Evolutionary conservation across 164 flowering plant species (phyloP).

Genomic region (Amborella trichopoda): DNA sequence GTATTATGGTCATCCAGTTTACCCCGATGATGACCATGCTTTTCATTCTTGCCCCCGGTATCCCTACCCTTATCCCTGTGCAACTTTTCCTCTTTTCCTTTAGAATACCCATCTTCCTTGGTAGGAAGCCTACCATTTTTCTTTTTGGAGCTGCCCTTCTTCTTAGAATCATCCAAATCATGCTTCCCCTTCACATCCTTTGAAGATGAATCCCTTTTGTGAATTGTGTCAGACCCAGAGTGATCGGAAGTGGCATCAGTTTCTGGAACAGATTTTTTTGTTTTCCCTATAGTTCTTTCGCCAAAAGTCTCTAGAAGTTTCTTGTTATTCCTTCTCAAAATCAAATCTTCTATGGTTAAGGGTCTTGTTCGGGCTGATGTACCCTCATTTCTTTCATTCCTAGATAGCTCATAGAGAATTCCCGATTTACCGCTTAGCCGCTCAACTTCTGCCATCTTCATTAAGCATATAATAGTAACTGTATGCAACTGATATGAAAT

Average conservation of each 20-base stretch:
- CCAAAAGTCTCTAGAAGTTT: constrained; percentile 20
- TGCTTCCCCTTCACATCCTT: constrained; percentile 8
- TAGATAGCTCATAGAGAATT: constrained; percentile 10
- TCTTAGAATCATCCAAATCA: constrained; percentile 11
- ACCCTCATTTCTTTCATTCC: constrained; percentile 32
- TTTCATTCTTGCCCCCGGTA: constrained; percentile 18
- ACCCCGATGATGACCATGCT: constrained; percentile 14
- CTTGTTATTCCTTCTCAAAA: constrained; percentile 57
- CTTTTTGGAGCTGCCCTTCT: constrained; percentile 21
- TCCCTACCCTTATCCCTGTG: constrained; percentile 14
- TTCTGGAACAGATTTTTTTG: constrained; percentile 6
- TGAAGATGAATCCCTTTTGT: constrained; percentile 10
- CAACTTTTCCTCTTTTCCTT: constrained; percentile 17
- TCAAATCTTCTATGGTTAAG: constrained; percentile 67
- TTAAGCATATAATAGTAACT: constrained; percentile 2
- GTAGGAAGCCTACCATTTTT: constrained; percentile 15
- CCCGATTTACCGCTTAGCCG: constrained; percentile 20
- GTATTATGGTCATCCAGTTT: constrained; percentile 19
- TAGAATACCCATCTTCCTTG: constrained; percentile 15
- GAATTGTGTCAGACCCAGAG: constrained; percentile 14
- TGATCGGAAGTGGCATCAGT: constrained; percentile 16
- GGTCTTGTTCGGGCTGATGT: constrained; percentile 94
- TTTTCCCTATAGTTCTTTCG: constrained; percentile 13
- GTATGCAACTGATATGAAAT: no score
- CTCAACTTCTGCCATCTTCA: constrained; percentile 36